Evolutionary conservation across 2,329 filamentous ascomycete genomes (phyloP).

Genomic region (Chrysosporium keratinophilum): DNA sequence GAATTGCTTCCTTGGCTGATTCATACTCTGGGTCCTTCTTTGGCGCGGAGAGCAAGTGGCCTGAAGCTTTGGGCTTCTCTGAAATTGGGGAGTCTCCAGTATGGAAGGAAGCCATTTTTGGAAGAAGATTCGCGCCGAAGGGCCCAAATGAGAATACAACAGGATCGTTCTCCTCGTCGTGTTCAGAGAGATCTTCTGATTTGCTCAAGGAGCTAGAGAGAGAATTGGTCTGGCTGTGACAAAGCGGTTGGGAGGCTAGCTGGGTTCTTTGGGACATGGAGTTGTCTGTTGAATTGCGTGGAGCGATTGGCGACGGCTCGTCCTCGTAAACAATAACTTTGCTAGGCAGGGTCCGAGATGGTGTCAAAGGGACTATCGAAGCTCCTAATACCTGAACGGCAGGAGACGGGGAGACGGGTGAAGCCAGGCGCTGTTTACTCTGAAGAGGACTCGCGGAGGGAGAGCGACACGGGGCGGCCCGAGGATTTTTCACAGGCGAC

Average conservation of each 20-base stretch:
- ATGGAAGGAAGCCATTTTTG: constrained; percentile 67
- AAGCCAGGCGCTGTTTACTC: constrained; percentile 54
- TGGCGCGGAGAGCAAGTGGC: constrained; percentile 20
- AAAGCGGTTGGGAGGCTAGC: constrained; percentile 25
- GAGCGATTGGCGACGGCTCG: constrained; percentile 45
- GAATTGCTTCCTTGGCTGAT: constrained; percentile 24
- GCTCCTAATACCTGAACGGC: constrained; percentile 39
- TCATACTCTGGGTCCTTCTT: constrained; percentile 19
- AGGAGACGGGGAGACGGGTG: constrained; percentile 65
- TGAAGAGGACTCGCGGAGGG: constrained; percentile 41
- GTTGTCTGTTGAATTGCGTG: constrained; percentile 23
- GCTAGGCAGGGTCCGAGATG: constrained; percentile 36
- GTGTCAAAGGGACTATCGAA: constrained; percentile 34
- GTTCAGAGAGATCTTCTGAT: constrained; percentile 60
- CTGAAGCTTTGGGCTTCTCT: constrained; percentile 23
- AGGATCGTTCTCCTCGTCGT: constrained; percentile 89
- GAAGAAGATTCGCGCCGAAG: constrained; percentile 75
- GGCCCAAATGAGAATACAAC: constrained; percentile 86
- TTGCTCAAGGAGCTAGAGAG: constrained; percentile 28
- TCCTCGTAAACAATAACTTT: constrained; percentile 63
- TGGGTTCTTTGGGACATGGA: constrained; percentile 28
- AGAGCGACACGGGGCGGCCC: constrained; percentile 20
- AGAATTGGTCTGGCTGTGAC: constrained; percentile 25
- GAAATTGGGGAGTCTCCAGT: constrained; percentile 53
- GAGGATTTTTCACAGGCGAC: constrained; percentile 38